A percentile compares a stretch with the other conserved stretches of the same genome.
phyloP scores from a whole-genome alignment of 192 early-diverging fungal species.

The Ambispora gerdemannii region DNA sequence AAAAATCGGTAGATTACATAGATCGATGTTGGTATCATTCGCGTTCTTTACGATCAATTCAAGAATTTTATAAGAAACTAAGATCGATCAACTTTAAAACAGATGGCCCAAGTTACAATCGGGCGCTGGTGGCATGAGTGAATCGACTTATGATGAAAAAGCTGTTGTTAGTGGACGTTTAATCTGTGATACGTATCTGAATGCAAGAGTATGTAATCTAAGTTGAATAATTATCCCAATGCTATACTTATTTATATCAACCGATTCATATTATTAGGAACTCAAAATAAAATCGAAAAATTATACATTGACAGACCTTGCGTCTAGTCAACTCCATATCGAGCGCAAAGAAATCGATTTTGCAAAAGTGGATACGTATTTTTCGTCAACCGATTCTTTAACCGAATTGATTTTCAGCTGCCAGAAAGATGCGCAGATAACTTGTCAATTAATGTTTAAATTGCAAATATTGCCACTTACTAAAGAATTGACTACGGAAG shows the following conservation, averaged over 20 bases:
- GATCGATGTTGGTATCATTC: constrained; percentile 54
- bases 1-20: constrained; percentile 77
- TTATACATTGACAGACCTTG: constrained; percentile 77
- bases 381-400: constrained; percentile 55
- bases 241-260: background rate
- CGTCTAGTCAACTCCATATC: constrained; percentile 71
- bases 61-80: background rate
- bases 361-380: constrained; percentile 72
- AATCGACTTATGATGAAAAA: constrained; percentile 73
- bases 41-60: background rate
- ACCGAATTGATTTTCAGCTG: constrained; percentile 74
- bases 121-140: constrained; percentile 77
- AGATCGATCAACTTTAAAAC: background rate
- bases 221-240: background rate
- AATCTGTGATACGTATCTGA: constrained; percentile 89
- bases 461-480: constrained; percentile 89
- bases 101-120: constrained; percentile 83
- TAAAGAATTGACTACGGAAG: constrained; percentile 85
- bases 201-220: constrained; percentile 45
- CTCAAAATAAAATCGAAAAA: constrained; percentile 78
- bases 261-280: constrained; percentile 49
- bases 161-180: constrained; percentile 80
- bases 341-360: constrained; percentile 81
- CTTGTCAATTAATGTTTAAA: constrained; percentile 79
- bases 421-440: constrained; percentile 78